Evolutionary conservation across 768 basidiomycete genomes (phyloP).

Genomic region (Strobilomyces confusus): DNA sequence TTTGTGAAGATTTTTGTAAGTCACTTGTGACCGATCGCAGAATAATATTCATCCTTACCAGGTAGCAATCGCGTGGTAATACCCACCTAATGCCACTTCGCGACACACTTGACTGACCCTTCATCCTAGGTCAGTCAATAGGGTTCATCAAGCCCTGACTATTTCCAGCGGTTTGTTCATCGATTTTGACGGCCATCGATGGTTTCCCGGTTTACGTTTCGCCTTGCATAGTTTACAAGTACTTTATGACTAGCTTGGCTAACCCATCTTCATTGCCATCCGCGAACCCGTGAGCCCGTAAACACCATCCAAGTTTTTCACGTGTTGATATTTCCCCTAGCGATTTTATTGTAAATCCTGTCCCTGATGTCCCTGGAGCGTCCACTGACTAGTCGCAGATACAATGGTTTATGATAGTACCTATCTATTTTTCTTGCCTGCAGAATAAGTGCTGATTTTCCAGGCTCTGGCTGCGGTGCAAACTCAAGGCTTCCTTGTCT

Average conservation of each 20-base stretch:
- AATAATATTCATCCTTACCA: background rate
- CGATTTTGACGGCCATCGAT: background rate
- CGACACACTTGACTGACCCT: background rate
- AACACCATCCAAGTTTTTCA: background rate
- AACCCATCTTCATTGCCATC: background rate
- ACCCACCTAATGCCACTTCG: too few relatives aligned
- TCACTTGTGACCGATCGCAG: background rate
- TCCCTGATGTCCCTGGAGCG: background rate
- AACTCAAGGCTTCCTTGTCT: constrained; percentile 8
- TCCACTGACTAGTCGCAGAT: background rate
- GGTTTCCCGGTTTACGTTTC: background rate
- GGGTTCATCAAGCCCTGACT: constrained; percentile 7
- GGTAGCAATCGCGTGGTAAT: constrained; percentile 4
- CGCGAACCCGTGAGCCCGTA: background rate
- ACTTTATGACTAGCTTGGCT: background rate
- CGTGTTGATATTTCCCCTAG: background rate
- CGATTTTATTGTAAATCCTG: constrained; percentile 5
- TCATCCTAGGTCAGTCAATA: background rate
- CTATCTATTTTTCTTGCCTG: background rate
- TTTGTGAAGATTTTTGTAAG: constrained; percentile 11
- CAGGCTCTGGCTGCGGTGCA: constrained; percentile 1
- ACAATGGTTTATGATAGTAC: background rate
- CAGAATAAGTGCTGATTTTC: background rate
- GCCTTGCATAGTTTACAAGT: constrained; percentile 5
- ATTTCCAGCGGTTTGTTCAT: constrained; percentile 6